Evolutionary conservation across 2,329 filamentous ascomycete species (phyloP).

Genomic region (Penicillium sp.): DNA sequence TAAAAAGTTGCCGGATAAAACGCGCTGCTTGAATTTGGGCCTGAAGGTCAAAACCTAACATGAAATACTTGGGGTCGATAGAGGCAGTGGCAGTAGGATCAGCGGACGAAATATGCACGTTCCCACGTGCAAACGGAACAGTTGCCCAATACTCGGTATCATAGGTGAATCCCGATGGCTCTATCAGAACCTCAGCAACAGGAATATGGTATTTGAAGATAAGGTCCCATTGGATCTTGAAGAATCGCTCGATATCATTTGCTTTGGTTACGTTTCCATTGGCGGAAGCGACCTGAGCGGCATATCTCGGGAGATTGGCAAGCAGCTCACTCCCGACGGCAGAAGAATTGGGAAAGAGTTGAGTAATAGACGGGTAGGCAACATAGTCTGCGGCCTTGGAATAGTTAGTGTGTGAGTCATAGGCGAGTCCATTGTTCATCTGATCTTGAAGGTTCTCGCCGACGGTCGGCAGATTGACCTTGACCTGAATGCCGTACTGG

Average conservation of each 20-base stretch:
- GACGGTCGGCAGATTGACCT: slow-evolving; percentile 42
- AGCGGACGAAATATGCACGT: slow-evolving; percentile 32
- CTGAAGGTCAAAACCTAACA: slow-evolving; percentile 32
- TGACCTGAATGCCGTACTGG: slow-evolving; percentile 28
- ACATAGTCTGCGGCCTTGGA: slow-evolving; percentile 19
- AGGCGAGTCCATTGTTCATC: slow-evolving; percentile 27
- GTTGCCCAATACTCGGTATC: slow-evolving; percentile 30
- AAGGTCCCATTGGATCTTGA: slow-evolving; percentile 33
- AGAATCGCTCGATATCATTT: slow-evolving; percentile 26
- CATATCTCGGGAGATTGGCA: slow-evolving; percentile 26
- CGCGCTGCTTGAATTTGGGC: slow-evolving; percentile 27
- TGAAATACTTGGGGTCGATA: slow-evolving; percentile 39
- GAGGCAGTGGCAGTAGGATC: slow-evolving; percentile 25
- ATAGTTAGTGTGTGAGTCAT: slow-evolving; percentile 17
- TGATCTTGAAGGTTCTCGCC: slow-evolving; percentile 57
- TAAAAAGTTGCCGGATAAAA: slow-evolving; percentile 26
- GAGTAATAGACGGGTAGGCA: slow-evolving; percentile 23
- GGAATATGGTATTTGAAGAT: slow-evolving; percentile 32
- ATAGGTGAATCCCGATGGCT: slow-evolving; percentile 21
- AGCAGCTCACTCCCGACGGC: slow-evolving; percentile 20
- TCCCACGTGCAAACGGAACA: slow-evolving; percentile 38
- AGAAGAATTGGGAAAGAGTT: slow-evolving; percentile 29
- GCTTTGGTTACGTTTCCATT: slow-evolving; percentile 21
- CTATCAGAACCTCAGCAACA: slow-evolving; percentile 32
- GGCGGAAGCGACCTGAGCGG: slow-evolving; percentile 22